Conservation (phyloP, 768 basidiomycete species). For the Porpolomopsis calyptriformis region DNA sequence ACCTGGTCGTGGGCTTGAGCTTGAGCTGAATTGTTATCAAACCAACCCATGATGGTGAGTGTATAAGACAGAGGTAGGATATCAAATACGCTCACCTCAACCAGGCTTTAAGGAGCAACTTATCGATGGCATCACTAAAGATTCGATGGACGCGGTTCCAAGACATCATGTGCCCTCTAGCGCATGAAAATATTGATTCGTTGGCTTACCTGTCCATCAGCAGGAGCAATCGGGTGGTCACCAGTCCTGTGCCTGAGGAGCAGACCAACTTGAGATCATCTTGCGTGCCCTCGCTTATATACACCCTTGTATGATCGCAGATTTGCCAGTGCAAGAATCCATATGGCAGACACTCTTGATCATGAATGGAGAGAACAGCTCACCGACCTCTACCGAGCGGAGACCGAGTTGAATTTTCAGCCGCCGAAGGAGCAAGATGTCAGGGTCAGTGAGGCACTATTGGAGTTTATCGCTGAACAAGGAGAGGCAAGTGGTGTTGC, state of each 20-base stretch:
- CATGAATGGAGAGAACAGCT: constrained; percentile 14
- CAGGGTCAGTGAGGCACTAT: constrained; percentile 29
- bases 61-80: background rate
- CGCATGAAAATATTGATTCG: too few species aligned
- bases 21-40: constrained; percentile 11
- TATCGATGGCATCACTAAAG: too few species aligned
- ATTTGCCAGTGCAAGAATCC: too few species aligned
- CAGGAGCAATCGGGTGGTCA: too few species aligned
- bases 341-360: constrained; percentile 10
- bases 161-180: too few species aligned
- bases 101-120: background rate
- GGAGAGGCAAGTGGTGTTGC: constrained; percentile 19
- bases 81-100: background rate
- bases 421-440: constrained; percentile 15
- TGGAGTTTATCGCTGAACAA: constrained; percentile 23
- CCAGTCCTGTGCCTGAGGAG: too few species aligned
- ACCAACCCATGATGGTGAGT: constrained; percentile 12
- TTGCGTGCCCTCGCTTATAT: too few species aligned
- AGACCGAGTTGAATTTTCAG: constrained; percentile 24
- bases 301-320: too few species aligned
- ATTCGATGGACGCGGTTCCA: too few species aligned
- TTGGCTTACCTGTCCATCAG: too few species aligned
- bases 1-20: constrained; percentile 17
- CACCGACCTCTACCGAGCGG: constrained; percentile 18
- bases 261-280: too few species aligned